phyloP scores from a whole-genome alignment of 2,329 filamentous ascomycete species.

The Stylonectria norvegica region DNA sequence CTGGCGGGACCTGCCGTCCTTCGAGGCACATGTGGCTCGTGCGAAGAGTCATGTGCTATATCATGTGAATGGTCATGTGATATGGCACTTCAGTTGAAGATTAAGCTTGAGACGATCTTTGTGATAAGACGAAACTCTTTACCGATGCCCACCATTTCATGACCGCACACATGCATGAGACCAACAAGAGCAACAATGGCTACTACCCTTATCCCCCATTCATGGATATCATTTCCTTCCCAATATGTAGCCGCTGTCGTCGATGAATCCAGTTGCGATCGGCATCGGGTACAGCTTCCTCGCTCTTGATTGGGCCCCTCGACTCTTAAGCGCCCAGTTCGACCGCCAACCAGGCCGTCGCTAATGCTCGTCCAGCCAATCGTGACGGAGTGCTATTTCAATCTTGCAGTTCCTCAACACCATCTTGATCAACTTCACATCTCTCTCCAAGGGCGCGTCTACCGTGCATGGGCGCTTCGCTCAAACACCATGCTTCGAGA shows the following conservation, averaged over 20 bases:
- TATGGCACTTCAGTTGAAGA: no score
- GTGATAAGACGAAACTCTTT: background rate
- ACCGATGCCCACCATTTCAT: background rate
- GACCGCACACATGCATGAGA: no score
- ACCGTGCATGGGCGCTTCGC: slow-evolving; percentile 25
- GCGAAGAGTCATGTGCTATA: slow-evolving; percentile 19
- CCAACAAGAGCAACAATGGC: no score
- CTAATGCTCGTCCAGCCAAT: slow-evolving; percentile 16
- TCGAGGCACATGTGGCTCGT: no score
- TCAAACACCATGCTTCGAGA: background rate
- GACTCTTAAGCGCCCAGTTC: slow-evolving; percentile 20
- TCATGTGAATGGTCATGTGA: slow-evolving; percentile 9
- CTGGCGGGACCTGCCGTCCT: no score
- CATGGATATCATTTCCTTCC: no score
- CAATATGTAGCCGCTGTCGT: slow-evolving; percentile 12
- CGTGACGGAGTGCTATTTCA: slow-evolving; percentile 7
- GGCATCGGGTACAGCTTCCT: background rate
- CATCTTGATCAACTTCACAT: slow-evolving; percentile 14
- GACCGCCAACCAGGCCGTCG: slow-evolving; percentile 10
- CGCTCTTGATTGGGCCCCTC: slow-evolving; percentile 16
- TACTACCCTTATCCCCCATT: no score
- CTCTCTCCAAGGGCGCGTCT: slow-evolving; percentile 18
- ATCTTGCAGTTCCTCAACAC: slow-evolving; percentile 13
- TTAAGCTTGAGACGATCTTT: no score
- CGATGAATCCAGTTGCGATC: slow-evolving; percentile 6